These are phyloP conservation scores for Diaporthe ampelina DNA, from an alignment of 2,329 filamentous ascomycete genomes.

Conservation along the genomic window DNA sequence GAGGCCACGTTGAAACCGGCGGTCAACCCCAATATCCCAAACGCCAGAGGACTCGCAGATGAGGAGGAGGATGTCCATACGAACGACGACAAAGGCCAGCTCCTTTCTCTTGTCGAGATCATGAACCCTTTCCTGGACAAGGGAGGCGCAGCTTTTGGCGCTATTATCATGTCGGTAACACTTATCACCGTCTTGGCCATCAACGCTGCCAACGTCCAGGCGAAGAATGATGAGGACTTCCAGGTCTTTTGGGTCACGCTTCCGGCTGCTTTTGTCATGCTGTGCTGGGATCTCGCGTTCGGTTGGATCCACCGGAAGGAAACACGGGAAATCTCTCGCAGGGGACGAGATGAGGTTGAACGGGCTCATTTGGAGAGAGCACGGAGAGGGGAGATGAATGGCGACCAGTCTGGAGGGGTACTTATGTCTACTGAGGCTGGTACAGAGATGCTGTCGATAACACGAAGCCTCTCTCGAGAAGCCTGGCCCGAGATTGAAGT, in stretches of 20 bases:
- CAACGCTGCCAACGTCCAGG: slow-evolving; percentile 70
- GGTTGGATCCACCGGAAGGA: slow-evolving; percentile 75
- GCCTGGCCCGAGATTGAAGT: slow-evolving; percentile 2
- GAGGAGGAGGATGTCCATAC: slow-evolving; percentile 57
- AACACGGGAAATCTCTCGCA: slow-evolving; percentile 72
- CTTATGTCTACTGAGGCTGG: background rate
- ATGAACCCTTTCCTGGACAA: slow-evolving; percentile 82
- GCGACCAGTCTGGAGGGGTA: background rate
- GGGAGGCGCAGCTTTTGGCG: slow-evolving; percentile 74
- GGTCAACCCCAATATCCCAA: slow-evolving; percentile 80
- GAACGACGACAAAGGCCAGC: background rate
- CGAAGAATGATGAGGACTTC: slow-evolving; percentile 60
- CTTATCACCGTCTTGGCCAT: slow-evolving; percentile 75
- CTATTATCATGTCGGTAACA: slow-evolving; percentile 75
- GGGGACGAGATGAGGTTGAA: slow-evolving; percentile 65
- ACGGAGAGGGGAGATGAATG: background rate
- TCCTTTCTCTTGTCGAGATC: slow-evolving; percentile 72
- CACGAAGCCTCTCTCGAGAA: background rate
- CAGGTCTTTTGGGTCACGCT: slow-evolving; percentile 78
- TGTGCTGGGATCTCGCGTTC: slow-evolving; percentile 74
- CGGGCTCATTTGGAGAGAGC: slow-evolving; percentile 55
- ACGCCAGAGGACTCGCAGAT: slow-evolving; percentile 67
- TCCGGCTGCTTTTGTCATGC: slow-evolving; percentile 77
- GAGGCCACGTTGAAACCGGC: slow-evolving; percentile 61
- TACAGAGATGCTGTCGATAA: background rate